phyloP scores from a whole-genome alignment of 176 grass and related monocot genomes.

The Saccharum officinarum region DNA sequence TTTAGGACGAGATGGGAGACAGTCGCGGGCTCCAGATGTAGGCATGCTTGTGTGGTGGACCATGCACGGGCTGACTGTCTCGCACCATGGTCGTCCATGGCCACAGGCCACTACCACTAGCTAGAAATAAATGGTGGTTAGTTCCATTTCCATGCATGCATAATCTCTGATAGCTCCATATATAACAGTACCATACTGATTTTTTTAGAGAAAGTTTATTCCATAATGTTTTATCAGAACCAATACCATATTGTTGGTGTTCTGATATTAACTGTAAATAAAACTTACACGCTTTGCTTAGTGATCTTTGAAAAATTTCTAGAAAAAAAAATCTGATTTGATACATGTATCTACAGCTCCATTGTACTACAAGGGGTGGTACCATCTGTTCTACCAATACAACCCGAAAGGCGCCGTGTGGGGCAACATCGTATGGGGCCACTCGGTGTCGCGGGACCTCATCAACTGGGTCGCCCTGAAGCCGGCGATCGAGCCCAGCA shows the following conservation, averaged over 20 bases:
- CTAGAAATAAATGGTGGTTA: neutral
- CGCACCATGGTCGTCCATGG: neutral
- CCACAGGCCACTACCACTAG: neutral
- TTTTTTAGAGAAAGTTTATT: too few species aligned
- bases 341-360: constrained; percentile 40
- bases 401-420: constrained; percentile 62
- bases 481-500: constrained; percentile 53
- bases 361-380: constrained; percentile 73
- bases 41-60: neutral
- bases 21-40: neutral
- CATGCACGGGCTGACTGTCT: neutral
- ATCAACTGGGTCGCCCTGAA: constrained; percentile 71
- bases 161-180: too few species aligned
- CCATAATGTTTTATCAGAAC: too few species aligned
- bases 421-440: constrained; percentile 75
- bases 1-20: neutral
- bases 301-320: neutral
- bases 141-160: neutral
- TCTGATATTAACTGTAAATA: neutral
- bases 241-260: neutral
- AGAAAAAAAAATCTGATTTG: neutral
- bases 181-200: neutral
- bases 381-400: constrained; percentile 80
- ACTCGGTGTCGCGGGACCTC: constrained; percentile 65
- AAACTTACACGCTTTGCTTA: neutral